A percentile compares a stretch with the other conserved stretches of the same genome.
Evolutionary conservation across 257 asterid genomes (phyloP).

Genomic region (Plantago elongata): DNA sequence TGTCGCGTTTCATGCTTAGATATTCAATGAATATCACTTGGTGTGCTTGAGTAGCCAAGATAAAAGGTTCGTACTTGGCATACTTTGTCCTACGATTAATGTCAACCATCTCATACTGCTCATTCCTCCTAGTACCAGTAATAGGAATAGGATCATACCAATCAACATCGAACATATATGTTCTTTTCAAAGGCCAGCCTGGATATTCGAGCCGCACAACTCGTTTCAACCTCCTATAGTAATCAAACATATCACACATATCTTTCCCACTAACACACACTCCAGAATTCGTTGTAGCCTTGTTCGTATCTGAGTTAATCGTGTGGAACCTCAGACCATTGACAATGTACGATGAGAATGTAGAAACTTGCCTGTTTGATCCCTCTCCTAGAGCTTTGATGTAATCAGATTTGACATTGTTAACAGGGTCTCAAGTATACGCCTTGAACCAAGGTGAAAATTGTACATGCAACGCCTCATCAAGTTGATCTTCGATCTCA

Average conservation of each 20-base stretch:
- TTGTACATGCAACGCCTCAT: background rate
- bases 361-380: background rate
- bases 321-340: background rate
- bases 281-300: background rate
- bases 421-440: background rate
- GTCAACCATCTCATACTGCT: background rate
- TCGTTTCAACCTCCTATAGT: background rate
- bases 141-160: background rate
- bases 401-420: background rate
- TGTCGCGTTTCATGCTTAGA: background rate
- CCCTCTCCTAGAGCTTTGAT: background rate
- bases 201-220: background rate
- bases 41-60: background rate
- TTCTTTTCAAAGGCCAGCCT: background rate
- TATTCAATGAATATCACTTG: background rate
- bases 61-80: background rate
- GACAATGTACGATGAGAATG: background rate
- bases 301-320: background rate
- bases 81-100: background rate
- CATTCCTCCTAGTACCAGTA: background rate
- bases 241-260: background rate
- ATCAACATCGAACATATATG: background rate
- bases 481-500: background rate
- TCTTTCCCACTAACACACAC: background rate
- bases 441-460: background rate